Evolutionary conservation across 139 green algal genomes (phyloP).

Genomic region (Dunaliella primolecta): DNA sequence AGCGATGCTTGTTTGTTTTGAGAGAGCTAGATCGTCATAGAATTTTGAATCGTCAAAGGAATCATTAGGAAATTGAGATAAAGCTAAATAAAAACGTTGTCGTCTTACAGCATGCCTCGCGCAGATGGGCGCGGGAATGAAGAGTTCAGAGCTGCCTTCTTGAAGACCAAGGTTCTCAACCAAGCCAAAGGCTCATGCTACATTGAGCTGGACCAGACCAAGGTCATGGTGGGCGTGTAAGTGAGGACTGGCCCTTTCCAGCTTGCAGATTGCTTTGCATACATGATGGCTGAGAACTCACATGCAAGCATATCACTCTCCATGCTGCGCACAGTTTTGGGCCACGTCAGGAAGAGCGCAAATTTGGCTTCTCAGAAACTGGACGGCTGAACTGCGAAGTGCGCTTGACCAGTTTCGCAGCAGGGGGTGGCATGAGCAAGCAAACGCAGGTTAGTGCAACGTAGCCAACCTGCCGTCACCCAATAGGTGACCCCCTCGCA

Average conservation of each 20-base stretch:
- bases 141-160: not conserved
- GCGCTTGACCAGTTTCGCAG: constrained; percentile 59
- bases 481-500: not conserved
- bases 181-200: constrained; percentile 76
- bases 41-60: no score
- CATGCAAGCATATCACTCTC: no score
- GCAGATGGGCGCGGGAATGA: not conserved
- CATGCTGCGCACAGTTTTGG: constrained; percentile 61
- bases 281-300: no score
- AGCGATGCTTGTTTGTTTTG: no score
- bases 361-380: constrained; percentile 49
- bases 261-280: not conserved
- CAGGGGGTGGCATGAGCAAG: not conserved
- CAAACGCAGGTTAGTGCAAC: not conserved
- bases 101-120: no score
- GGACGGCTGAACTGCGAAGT: constrained; percentile 65
- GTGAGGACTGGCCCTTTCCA: not conserved
- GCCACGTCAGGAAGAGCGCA: constrained; percentile 55
- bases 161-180: constrained; percentile 56
- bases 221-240: constrained; percentile 75
- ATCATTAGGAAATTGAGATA: no score
- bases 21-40: no score
- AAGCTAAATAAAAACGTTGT: no score
- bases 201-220: constrained; percentile 67
- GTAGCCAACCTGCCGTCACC: no score